A percentile compares a stretch with the other conserved stretches of the same genome.
phyloP scores from a whole-genome alignment of 2,329 filamentous ascomycete genomes.

The Beauveria asiatica region DNA sequence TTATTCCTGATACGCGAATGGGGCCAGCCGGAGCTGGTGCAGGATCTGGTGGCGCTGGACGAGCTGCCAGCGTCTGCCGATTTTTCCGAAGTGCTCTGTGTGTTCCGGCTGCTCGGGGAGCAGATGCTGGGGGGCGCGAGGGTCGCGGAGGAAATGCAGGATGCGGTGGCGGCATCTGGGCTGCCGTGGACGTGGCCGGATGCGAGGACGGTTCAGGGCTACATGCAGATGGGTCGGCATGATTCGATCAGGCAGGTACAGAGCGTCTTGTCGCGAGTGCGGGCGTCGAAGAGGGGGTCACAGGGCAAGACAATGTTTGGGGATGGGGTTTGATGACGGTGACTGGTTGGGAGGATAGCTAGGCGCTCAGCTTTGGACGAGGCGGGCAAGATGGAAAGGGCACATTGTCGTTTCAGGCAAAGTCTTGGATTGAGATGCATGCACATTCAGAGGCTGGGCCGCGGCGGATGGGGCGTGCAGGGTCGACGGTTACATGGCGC shows the following conservation, averaged over 20 bases:
- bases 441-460: not conserved
- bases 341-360: no score
- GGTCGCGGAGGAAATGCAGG: conserved; percentile 22
- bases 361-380: no score
- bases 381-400: no score
- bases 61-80: conserved; percentile 25
- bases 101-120: conserved; percentile 35
- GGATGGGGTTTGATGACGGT: not conserved
- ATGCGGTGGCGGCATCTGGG: conserved; percentile 18
- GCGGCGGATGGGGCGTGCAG: not conserved
- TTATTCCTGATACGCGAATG: conserved; percentile 50
- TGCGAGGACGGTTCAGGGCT: conserved; percentile 26
- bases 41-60: conserved; percentile 27
- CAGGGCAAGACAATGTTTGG: not conserved
- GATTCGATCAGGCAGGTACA: conserved; percentile 20
- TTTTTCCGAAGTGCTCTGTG: conserved; percentile 32
- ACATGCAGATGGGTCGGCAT: conserved; percentile 19
- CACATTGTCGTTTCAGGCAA: conserved; percentile 6
- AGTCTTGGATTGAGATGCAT: not conserved
- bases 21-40: conserved; percentile 23
- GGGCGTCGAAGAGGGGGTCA: not conserved
- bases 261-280: conserved; percentile 18
- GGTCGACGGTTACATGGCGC: not conserved
- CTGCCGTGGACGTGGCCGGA: conserved; percentile 32
- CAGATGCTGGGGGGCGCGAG: conserved; percentile 8